Conservation (phyloP, 257 asterid genomes). For the Primulina tabacum region DNA sequence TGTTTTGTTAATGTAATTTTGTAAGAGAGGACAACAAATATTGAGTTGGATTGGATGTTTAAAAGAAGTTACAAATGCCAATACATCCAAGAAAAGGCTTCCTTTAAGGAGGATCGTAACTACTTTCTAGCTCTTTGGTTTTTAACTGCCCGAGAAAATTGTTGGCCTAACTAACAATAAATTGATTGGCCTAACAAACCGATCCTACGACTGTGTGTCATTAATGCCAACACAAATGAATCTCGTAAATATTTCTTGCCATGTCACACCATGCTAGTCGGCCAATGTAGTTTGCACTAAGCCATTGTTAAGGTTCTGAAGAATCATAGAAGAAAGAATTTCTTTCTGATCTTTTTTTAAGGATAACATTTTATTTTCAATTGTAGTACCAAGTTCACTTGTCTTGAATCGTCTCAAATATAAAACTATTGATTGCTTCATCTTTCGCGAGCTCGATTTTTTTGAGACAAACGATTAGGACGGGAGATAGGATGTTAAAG, state of each 20-base stretch:
- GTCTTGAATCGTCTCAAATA: background rate
- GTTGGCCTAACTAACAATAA: background rate
- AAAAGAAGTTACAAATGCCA: constrained; percentile 41
- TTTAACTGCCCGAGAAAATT: constrained; percentile 29
- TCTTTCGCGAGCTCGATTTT: background rate
- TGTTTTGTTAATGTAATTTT: constrained; percentile 4
- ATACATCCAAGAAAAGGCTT: constrained; percentile 37
- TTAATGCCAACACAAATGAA: background rate
- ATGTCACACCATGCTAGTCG: too few species aligned
- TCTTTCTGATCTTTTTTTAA: too few species aligned
- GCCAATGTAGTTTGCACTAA: background rate
- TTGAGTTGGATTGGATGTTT: background rate
- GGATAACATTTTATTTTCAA: background rate
- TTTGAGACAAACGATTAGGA: background rate
- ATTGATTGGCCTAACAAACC: background rate
- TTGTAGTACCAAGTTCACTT: background rate
- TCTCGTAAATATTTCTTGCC: background rate
- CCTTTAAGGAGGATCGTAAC: constrained; percentile 57
- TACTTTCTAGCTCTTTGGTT: constrained; percentile 15
- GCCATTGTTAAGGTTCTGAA: background rate
- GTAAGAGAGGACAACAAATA: constrained; percentile 1
- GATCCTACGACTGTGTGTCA: background rate
- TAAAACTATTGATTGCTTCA: too few species aligned
- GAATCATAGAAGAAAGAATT: background rate
- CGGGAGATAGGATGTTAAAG: too few species aligned